A percentile compares a stretch with the other conserved stretches of the same genome.
Conservation (phyloP, 2,329 filamentous ascomycete species). For the Cladosporium colombiae region DNA sequence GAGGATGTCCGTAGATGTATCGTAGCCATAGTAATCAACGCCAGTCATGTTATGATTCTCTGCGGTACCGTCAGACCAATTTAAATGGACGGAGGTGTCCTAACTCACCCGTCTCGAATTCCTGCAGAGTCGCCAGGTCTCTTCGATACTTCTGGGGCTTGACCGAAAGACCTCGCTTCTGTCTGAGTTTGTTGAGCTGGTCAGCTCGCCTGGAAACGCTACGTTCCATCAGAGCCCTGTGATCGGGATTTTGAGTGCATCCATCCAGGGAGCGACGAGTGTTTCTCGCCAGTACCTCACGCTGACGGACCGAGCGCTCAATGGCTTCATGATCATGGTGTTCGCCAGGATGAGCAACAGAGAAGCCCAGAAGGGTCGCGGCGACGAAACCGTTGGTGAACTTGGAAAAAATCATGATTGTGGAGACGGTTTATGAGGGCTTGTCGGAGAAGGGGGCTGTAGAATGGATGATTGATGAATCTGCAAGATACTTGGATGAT, state of each 20-base stretch:
- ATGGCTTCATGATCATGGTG: not conserved
- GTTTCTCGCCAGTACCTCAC: not conserved
- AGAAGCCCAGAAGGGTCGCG: not conserved
- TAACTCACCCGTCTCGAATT: not conserved
- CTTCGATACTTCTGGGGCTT: slow-evolving; percentile 1
- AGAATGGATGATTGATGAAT: not conserved
- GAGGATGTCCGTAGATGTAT: not conserved
- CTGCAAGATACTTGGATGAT: not conserved
- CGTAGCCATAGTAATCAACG: not conserved
- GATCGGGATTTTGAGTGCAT: not conserved
- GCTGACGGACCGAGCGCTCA: not conserved
- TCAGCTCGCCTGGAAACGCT: not conserved
- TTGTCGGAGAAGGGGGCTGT: not conserved
- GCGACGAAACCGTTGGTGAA: not conserved
- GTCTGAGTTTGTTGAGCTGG: not conserved
- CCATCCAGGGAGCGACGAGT: not conserved
- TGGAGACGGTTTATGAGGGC: not conserved
- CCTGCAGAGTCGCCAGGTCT: not conserved
- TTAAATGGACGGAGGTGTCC: not conserved
- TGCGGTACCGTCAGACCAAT: not conserved
- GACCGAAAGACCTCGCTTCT: not conserved
- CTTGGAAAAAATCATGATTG: not conserved
- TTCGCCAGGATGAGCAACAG: not conserved
- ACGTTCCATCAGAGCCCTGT: not conserved
- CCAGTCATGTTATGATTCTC: not conserved